A percentile compares a stretch with the other conserved stretches of the same genome.
These are phyloP conservation scores for Rhynchosporium agropyri DNA, from an alignment of 2,329 filamentous ascomycete genomes.

Conservation along the genomic window DNA sequence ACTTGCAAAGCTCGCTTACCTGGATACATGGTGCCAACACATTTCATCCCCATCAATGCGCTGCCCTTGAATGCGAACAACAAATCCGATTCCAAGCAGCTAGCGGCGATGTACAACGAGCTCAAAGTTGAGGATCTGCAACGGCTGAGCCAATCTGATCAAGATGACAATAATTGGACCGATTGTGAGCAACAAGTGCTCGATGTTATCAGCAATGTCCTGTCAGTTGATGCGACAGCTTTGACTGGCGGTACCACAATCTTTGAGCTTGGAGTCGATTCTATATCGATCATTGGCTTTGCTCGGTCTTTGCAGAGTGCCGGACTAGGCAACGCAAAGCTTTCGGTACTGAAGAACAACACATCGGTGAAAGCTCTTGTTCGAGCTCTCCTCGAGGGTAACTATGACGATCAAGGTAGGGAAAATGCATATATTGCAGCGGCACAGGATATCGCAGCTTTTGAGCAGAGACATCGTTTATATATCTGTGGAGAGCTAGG, in stretches of 20 bases:
- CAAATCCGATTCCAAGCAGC: constrained; percentile 75
- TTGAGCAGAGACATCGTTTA: constrained; percentile 42
- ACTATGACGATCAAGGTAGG: constrained; percentile 14
- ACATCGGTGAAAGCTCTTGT: constrained; percentile 53
- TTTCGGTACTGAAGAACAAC: constrained; percentile 69
- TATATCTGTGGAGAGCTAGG: constrained; percentile 52
- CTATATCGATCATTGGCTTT: constrained; percentile 78
- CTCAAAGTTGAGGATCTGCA: constrained; percentile 64
- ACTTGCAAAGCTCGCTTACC: constrained; percentile 73
- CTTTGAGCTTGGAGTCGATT: constrained; percentile 87
- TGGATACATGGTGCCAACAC: constrained; percentile 88
- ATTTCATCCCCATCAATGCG: constrained; percentile 69
- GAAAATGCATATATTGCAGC: constrained; percentile 42
- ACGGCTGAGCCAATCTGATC: constrained; percentile 48
- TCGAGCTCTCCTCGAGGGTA: constrained; percentile 35
- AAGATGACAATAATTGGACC: constrained; percentile 40
- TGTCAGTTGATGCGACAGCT: constrained; percentile 44
- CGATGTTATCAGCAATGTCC: constrained; percentile 51
- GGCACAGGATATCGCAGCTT: constrained; percentile 45
- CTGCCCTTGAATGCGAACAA: constrained; percentile 88
- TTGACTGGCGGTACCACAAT: constrained; percentile 64
- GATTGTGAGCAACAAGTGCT: constrained; percentile 53
- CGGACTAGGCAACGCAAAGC: constrained; percentile 62
- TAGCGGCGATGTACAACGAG: constrained; percentile 67
- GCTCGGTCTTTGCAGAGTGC: constrained; percentile 62